Conservation (phyloP, 2,329 filamentous ascomycete genomes). For the Pseudopyricularia javanii region DNA sequence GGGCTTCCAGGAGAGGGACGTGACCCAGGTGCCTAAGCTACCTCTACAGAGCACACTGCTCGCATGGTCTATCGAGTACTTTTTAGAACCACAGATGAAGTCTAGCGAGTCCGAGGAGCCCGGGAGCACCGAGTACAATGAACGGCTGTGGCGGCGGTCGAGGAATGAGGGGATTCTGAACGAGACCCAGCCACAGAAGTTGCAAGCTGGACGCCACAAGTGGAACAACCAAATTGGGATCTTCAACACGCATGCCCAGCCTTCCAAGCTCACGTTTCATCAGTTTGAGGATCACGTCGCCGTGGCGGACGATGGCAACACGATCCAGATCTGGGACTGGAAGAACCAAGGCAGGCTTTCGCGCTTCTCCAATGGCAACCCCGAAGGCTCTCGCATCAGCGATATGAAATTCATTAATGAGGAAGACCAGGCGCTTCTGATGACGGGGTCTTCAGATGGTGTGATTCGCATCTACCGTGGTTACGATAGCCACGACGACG, state of each 20-base stretch:
- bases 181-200: conserved; percentile 88
- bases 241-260: conserved; percentile 81
- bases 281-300: conserved; percentile 96
- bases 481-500: conserved; percentile 65
- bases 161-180: conserved; percentile 87
- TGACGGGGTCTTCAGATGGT: conserved; percentile 92
- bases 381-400: conserved; percentile 79
- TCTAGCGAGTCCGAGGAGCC: conserved; percentile 91
- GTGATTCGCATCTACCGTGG: conserved; percentile 87
- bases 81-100: conserved; percentile 97
- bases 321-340: conserved; percentile 90
- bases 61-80: conserved; percentile 96
- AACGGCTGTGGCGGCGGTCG: conserved; percentile 80
- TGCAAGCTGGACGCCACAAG: conserved; percentile 68
- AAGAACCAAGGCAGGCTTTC: conserved; percentile 61
- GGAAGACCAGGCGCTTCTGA: conserved; percentile 86
- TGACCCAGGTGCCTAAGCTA: conserved; percentile 47
- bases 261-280: conserved; percentile 88
- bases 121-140: conserved; percentile 91
- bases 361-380: conserved; percentile 91
- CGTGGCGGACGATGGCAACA: conserved; percentile 86
- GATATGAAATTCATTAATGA: conserved; percentile 98
- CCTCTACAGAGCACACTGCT: conserved; percentile 76
- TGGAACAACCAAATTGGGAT: conserved; percentile 80
- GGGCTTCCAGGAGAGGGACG: conserved; percentile 52